phyloP scores from a whole-genome alignment of 1,284 basidiomycete genomes.

The Fomitopsis betulina region DNA sequence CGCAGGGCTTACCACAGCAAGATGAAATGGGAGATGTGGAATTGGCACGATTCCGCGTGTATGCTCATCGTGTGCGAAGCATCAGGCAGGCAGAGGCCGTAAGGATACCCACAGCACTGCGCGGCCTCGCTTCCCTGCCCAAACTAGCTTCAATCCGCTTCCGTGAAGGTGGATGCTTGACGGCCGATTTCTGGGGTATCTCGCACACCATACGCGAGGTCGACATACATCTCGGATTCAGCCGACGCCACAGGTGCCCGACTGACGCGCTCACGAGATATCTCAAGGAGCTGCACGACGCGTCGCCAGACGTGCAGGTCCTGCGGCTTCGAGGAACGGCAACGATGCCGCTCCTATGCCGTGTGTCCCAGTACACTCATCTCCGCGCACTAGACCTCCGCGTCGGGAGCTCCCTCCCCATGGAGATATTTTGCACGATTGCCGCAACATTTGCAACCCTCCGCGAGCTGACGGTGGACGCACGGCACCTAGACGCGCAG shows the following conservation, averaged over 20 bases:
- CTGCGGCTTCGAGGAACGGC: slow-evolving; percentile 45
- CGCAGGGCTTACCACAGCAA: neutral
- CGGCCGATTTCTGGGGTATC: slow-evolving; percentile 1
- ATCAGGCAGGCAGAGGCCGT: slow-evolving; percentile 22
- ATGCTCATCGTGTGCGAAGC: slow-evolving; percentile 44
- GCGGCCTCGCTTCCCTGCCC: slow-evolving; percentile 10
- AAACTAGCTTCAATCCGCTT: slow-evolving; percentile 15
- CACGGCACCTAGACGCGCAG: slow-evolving; percentile 33
- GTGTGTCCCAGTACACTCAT: slow-evolving; percentile 33
- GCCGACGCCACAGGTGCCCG: neutral
- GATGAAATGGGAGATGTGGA: slow-evolving; percentile 5
- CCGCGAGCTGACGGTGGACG: slow-evolving; percentile 44
- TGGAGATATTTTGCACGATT: slow-evolving; percentile 37
- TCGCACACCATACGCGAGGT: slow-evolving; percentile 4
- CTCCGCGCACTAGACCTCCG: slow-evolving; percentile 42
- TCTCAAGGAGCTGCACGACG: slow-evolving; percentile 6
- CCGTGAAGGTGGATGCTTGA: slow-evolving; percentile 1
- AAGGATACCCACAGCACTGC: slow-evolving; percentile 7
- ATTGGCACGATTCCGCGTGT: slow-evolving; percentile 32
- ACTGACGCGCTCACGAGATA: slow-evolving; percentile 2
- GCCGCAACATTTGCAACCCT: slow-evolving; percentile 36
- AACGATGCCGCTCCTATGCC: slow-evolving; percentile 30
- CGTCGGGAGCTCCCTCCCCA: slow-evolving; percentile 36
- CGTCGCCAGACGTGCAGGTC: slow-evolving; percentile 28
- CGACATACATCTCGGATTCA: slow-evolving; percentile 2